phyloP scores from a whole-genome alignment of 306 rosid genomes.

The Trichosanthes truncata region DNA sequence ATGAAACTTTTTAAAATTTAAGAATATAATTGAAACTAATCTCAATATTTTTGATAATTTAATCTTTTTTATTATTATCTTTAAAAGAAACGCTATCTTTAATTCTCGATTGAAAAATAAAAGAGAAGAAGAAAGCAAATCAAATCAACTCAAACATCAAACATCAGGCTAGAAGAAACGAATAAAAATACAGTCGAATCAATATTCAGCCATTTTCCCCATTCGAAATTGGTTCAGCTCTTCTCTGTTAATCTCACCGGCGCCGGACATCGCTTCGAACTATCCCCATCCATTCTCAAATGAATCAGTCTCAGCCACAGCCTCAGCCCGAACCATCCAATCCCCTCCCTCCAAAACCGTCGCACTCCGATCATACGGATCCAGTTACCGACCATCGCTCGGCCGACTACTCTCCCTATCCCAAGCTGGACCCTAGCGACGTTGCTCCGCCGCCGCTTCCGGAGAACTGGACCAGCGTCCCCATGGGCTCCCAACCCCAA shows the following conservation, averaged over 20 bases:
- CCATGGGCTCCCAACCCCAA: slow-evolving; percentile 22
- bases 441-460: slow-evolving; percentile 26
- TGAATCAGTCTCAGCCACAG: background rate
- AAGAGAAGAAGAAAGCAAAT: background rate
- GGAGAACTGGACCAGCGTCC: slow-evolving; percentile 37
- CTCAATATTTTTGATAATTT: no score
- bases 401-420: slow-evolving; percentile 64
- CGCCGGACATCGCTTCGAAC: background rate
- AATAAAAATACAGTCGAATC: background rate
- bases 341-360: background rate
- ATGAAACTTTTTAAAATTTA: no score
- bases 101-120: background rate
- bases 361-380: background rate
- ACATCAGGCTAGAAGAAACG: background rate
- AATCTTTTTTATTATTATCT: background rate
- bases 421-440: slow-evolving; percentile 60
- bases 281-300: background rate
- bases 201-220: background rate
- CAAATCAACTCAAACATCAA: background rate
- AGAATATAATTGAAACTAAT: no score
- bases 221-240: background rate
- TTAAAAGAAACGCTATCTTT: background rate
- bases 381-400: slow-evolving; percentile 18
- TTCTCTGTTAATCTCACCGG: background rate
- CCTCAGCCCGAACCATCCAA: slow-evolving; percentile 1